Evolutionary conservation across 192 early-diverging fungal genomes (phyloP), one percentile per base, ranked within the genome.

Genomic region (Podila verticillata): DNA sequence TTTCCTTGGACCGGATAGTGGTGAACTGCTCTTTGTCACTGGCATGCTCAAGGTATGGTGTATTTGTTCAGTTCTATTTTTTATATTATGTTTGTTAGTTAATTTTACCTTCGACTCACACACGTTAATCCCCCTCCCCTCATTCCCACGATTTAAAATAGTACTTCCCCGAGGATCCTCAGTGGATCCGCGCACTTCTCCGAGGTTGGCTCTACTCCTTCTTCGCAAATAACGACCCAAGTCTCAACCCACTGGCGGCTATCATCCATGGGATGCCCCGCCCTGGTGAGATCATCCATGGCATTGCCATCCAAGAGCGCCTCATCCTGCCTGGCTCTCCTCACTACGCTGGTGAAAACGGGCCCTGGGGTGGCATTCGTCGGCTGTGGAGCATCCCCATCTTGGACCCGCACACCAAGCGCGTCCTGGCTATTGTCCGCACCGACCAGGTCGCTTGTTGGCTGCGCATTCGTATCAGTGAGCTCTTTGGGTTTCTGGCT

Each of bases 361-460:
- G n/a, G 12, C 51, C n/a, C 20, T 54, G 51, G 51, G 51, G 51
- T 26, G 51, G 51, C 2, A 54, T 54, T 9, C 51, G 51, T 17
- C 51, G 51, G 8, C 17, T 54, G 51, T 54, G 51, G 51, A 24
- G n/a, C 51, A 26, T 54, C 24, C 51, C 51, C 6, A n/a, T 54
- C 51, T 2, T 54, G 24, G 51, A 54, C 17, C 51, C 4, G 51
- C 8, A 9, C n/a, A 54, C 51, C 6, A 24, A 4, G 1, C 20
- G 8, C 6, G 22, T 54, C 17, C 17, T 17, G 6, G 51, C 51
- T 26, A 54, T 54, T 54, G 51, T 54, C 20, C 58, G 58, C 26
- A 60, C 58, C 13, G 58, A 60, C 30, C 58, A 60, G 30, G 22
- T 60, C 26, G 58, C 58, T 26, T 60, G 26, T 29, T 60, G 58